phyloP scores from a whole-genome alignment of 2,329 filamentous ascomycete species.

The Helotiales sp. region DNA sequence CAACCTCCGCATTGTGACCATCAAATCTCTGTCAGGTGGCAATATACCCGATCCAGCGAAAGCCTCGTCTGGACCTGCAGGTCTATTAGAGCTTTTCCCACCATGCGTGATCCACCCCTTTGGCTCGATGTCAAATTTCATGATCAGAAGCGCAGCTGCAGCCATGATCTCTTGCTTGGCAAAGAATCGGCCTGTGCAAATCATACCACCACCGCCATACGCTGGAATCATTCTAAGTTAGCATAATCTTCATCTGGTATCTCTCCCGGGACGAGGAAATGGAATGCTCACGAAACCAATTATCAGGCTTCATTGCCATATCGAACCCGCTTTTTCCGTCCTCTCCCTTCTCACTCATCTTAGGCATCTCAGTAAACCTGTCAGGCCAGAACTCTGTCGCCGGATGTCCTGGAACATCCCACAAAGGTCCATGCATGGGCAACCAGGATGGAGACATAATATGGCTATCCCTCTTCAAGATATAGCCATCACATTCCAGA shows the following conservation, averaged over 20 bases:
- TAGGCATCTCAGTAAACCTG: slow-evolving; percentile 22
- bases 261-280: neutral
- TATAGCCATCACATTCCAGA: slow-evolving; percentile 16
- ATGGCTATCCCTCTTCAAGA: slow-evolving; percentile 17
- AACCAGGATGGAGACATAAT: slow-evolving; percentile 17
- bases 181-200: slow-evolving; percentile 23
- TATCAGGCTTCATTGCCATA: slow-evolving; percentile 14
- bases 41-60: slow-evolving; percentile 16
- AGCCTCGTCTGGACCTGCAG: slow-evolving; percentile 4
- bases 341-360: slow-evolving; percentile 11
- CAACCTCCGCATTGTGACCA: slow-evolving; percentile 6
- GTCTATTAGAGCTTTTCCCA: slow-evolving; percentile 8
- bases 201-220: slow-evolving; percentile 17
- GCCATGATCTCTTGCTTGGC: slow-evolving; percentile 23
- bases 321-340: slow-evolving; percentile 16
- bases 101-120: slow-evolving; percentile 3
- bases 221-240: neutral
- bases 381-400: slow-evolving; percentile 19
- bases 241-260: neutral
- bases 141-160: slow-evolving; percentile 10
- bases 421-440: slow-evolving; percentile 13
- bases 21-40: slow-evolving; percentile 19
- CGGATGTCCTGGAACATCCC: slow-evolving; percentile 18
- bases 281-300: slow-evolving; percentile 16
- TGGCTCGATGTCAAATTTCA: slow-evolving; percentile 21